Evolutionary conservation across 176 grass and related monocot species (phyloP), one percentile per base, ranked within the genome.

Genomic region (Zoysia japonica): DNA sequence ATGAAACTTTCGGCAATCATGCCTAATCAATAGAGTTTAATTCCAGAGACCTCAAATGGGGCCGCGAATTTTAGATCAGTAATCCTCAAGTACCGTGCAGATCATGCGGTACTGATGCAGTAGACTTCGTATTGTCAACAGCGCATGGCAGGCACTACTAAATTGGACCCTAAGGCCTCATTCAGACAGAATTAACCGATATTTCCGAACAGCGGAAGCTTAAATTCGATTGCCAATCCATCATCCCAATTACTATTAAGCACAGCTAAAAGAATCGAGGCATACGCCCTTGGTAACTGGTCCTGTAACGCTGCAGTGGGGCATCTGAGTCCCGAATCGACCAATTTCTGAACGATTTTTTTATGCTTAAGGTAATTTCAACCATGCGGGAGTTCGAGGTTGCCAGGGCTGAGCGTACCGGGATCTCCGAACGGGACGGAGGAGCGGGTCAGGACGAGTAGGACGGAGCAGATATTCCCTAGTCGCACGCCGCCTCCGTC

Each of bases 391-490:
- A 40, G 61, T 5, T 53, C 0, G 44, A 47, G 3, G 61, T 15
- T 54, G 75, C 68, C 41, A 42, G 43, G 56, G 78, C 71, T 71
- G 78, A 59, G 37, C 80, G 68, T 79, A 74, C 51, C 86, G 68
- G 47, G 45, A 57, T 50, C 79, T 53, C 79, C 79, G 46, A 43
- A 11, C 11, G 37, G 53, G 12, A 12, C 28, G 59, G 14, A 55
- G 70, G 16, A 51, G 39, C 9, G 12, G n/a, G 43, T 2, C 11
- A n/a, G 72, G 51, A 20, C 13, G 68, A 20, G 61, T 4, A 2
- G 69, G 5, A 9, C 38, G 14, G 71, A 64, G 72, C 43, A 16
- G 64, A 49, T 7, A 71, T 11, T 51, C 4, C 42, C 45, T n/a
- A 12, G 35, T 14, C 45, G 16, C 39, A 28, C 28, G 28, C 28